phyloP scores from a whole-genome alignment of 2,329 filamentous ascomycete genomes.

The Ambrosiella xylebori region DNA sequence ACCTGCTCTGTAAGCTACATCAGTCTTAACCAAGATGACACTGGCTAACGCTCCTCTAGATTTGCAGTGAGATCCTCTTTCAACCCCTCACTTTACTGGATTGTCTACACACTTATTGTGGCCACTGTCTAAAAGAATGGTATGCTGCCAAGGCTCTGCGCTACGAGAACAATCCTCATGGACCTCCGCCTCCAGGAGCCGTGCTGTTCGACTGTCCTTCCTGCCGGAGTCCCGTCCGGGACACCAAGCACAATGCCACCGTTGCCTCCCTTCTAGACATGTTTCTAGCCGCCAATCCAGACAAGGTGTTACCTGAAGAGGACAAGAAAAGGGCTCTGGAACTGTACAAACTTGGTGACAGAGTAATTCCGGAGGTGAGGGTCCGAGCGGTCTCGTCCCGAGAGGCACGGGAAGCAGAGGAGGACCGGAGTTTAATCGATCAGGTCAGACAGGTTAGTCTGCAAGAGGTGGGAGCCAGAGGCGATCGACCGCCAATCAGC shows the following conservation, averaged over 20 bases:
- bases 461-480: slow-evolving; percentile 37
- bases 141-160: slow-evolving; percentile 61
- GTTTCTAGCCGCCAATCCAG: slow-evolving; percentile 65
- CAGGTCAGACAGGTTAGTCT: slow-evolving; percentile 60
- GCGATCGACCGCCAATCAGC: slow-evolving; percentile 14
- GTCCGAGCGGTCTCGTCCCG: slow-evolving; percentile 20
- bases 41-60: slow-evolving; percentile 34
- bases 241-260: slow-evolving; percentile 77
- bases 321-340: slow-evolving; percentile 62
- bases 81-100: slow-evolving; percentile 82
- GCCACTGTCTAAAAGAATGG: slow-evolving; percentile 90
- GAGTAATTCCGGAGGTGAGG: slow-evolving; percentile 49
- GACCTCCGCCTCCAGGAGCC: slow-evolving; percentile 28
- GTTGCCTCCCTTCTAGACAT: slow-evolving; percentile 82
- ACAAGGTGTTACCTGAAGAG: slow-evolving; percentile 46
- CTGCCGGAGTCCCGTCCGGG: slow-evolving; percentile 73
- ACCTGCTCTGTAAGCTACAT: slow-evolving; percentile 66
- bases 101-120: slow-evolving; percentile 91
- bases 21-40: not conserved
- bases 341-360: slow-evolving; percentile 67
- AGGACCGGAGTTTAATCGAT: slow-evolving; percentile 53
- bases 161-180: slow-evolving; percentile 32
- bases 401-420: slow-evolving; percentile 22
- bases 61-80: slow-evolving; percentile 89
- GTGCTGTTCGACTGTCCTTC: slow-evolving; percentile 71